phyloP scores from a whole-genome alignment of 2,329 filamentous ascomycete species.

The Colletotrichum limetticola region DNA sequence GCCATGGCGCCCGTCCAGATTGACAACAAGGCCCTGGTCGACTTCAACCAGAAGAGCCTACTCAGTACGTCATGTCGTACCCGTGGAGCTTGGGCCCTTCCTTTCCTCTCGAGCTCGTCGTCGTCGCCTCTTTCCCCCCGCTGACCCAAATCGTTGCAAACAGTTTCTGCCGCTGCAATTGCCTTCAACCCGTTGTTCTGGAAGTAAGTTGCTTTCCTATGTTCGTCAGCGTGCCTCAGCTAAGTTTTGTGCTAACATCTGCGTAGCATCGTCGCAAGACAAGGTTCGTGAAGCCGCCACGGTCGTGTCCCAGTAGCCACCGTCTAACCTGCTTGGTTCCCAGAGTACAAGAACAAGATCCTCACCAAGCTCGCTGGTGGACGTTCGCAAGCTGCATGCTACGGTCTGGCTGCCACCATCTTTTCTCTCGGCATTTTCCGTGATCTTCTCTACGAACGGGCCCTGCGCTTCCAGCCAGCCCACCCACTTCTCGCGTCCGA shows the following conservation, averaged over 20 bases:
- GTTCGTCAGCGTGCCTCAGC: background rate
- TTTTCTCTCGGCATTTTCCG: constrained; percentile 92
- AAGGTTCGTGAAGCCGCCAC: constrained; percentile 64
- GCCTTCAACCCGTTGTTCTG: constrained; percentile 98
- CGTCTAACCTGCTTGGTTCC: constrained; percentile 25
- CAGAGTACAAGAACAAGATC: constrained; percentile 92
- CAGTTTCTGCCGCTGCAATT: constrained; percentile 85
- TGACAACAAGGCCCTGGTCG: constrained; percentile 60
- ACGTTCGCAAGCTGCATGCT: constrained; percentile 83
- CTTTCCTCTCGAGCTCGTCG: background rate
- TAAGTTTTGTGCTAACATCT: constrained; percentile 46
- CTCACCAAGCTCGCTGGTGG: constrained; percentile 89
- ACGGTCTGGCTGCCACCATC: constrained; percentile 87
- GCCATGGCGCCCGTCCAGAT: constrained; percentile 52
- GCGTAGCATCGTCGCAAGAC: constrained; percentile 80
- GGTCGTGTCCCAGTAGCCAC: constrained; percentile 7
- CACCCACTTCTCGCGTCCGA: constrained; percentile 77
- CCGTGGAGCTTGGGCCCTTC: constrained; percentile 28
- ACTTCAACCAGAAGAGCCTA: constrained; percentile 75
- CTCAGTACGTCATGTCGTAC: constrained; percentile 61
- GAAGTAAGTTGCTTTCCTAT: constrained; percentile 76
- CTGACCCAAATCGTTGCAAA: constrained; percentile 33
- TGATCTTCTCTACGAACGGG: constrained; percentile 87
- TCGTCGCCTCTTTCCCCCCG: background rate
- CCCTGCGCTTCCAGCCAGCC: constrained; percentile 79